A percentile compares a stretch with the other conserved stretches of the same genome.
Conservation (phyloP, 192 early-diverging fungal species). For the Backusella westeae region DNA sequence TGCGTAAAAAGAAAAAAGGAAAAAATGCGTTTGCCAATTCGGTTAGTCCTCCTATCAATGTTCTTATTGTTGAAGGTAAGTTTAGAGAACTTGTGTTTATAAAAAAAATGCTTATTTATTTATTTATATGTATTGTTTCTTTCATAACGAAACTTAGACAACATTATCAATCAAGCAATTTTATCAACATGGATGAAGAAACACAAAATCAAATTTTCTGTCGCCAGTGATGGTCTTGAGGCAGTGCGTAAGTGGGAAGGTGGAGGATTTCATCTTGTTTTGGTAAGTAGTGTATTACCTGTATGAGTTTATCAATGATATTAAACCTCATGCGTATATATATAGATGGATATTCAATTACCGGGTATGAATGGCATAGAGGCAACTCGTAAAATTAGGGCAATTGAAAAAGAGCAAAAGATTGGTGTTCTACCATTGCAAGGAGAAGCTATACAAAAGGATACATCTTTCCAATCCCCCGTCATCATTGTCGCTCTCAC, state of each 20-base stretch:
- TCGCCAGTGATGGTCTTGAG: constrained; percentile 78
- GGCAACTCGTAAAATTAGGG: constrained; percentile 61
- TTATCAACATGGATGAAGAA: constrained; percentile 70
- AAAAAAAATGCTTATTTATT: background rate
- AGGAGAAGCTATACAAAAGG: constrained; percentile 6
- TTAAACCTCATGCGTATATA: background rate
- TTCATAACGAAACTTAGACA: constrained; percentile 48
- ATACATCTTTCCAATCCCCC: constrained; percentile 50
- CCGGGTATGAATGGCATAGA: constrained; percentile 72
- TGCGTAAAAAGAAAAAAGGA: constrained; percentile 18
- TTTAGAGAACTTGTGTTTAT: background rate
- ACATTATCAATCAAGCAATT: constrained; percentile 70
- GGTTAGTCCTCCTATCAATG: constrained; percentile 64
- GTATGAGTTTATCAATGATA: background rate
- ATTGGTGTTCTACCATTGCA: constrained; percentile 51
- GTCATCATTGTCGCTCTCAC: constrained; percentile 91
- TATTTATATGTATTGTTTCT: background rate
- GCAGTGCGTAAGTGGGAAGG: constrained; percentile 77
- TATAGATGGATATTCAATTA: constrained; percentile 71
- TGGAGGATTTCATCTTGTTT: constrained; percentile 62
- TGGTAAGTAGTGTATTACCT: constrained; percentile 44
- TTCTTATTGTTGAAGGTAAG: constrained; percentile 76
- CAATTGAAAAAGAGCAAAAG: constrained; percentile 52
- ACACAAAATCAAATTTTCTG: constrained; percentile 68
- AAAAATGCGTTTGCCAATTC: constrained; percentile 22